phyloP scores from a whole-genome alignment of 768 basidiomycete species.

The Suillus decipiens region DNA sequence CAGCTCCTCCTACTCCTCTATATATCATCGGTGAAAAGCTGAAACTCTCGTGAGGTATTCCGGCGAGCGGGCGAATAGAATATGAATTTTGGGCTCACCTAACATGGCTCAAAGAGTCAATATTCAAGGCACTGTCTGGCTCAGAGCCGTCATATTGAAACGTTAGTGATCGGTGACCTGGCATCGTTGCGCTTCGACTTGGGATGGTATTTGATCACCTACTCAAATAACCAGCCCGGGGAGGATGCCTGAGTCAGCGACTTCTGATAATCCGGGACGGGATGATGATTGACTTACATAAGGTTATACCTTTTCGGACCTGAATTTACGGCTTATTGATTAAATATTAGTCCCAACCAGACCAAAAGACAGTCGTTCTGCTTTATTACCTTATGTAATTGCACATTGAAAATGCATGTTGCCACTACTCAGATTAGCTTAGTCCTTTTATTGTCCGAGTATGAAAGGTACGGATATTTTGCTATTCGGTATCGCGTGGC shows the following conservation, averaged over 20 bases:
- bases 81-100: background rate
- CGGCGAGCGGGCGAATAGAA: background rate
- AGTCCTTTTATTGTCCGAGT: too few relatives aligned
- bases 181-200: background rate
- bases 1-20: background rate
- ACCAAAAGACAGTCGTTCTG: too few relatives aligned
- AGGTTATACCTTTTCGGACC: background rate
- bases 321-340: background rate
- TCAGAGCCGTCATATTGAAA: background rate
- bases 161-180: background rate
- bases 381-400: too few relatives aligned
- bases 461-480: too few relatives aligned
- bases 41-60: conserved; percentile 3
- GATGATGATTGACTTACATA: background rate
- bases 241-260: background rate
- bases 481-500: too few relatives aligned
- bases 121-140: background rate
- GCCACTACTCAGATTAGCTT: too few relatives aligned
- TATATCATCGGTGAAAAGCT: conserved; percentile 16
- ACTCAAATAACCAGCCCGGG: too few relatives aligned
- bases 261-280: too few relatives aligned
- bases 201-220: too few relatives aligned
- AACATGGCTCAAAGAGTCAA: background rate
- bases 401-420: too few relatives aligned
- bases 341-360: too few relatives aligned